Percentiles rank a stretch among this genome's conserved stretches.
Conservation (phyloP, 1,139 yeast species). For the Wickerhamomyces sp. region DNA sequence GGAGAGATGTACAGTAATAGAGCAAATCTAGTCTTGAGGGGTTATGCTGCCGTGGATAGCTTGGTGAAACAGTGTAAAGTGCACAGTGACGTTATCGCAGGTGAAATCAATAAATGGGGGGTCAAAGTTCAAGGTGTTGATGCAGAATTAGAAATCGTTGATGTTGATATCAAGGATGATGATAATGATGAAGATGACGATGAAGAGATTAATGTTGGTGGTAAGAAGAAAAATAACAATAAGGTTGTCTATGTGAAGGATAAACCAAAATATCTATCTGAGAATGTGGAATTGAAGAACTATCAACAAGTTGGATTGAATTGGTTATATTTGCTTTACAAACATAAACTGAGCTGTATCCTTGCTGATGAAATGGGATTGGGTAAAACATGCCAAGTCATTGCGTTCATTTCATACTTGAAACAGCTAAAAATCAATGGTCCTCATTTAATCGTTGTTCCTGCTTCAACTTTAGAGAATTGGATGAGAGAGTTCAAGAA, state of each 20-base stretch:
- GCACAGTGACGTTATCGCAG: conserved; percentile 65
- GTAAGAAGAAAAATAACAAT: conserved; percentile 18
- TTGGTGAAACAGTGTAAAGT: conserved; percentile 78
- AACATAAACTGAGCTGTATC: conserved; percentile 78
- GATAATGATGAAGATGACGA: no score
- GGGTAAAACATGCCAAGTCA: conserved; percentile 95
- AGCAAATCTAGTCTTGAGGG: conserved; percentile 64
- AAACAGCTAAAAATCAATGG: conserved; percentile 58
- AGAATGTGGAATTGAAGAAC: conserved; percentile 65
- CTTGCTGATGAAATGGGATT: conserved; percentile 98
- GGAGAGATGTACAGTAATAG: conserved; percentile 78
- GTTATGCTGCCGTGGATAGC: conserved; percentile 92
- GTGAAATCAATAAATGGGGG: conserved; percentile 84
- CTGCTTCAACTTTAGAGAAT: conserved; percentile 93
- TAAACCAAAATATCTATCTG: conserved; percentile 64
- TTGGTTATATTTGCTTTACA: conserved; percentile 82
- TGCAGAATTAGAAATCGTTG: conserved; percentile 56
- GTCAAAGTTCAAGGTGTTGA: conserved; percentile 56
- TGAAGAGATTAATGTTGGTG: conserved; percentile 28
- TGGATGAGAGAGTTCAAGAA: conserved; percentile 94
- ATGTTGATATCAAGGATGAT: conserved; percentile 35
- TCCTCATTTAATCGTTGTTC: conserved; percentile 85
- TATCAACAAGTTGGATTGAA: conserved; percentile 95
- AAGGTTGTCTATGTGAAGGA: conserved; percentile 53
- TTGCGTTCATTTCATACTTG: conserved; percentile 84